phyloP scores from a whole-genome alignment of 2,329 filamentous ascomycete genomes.

The Dactylellina drechsleri region DNA sequence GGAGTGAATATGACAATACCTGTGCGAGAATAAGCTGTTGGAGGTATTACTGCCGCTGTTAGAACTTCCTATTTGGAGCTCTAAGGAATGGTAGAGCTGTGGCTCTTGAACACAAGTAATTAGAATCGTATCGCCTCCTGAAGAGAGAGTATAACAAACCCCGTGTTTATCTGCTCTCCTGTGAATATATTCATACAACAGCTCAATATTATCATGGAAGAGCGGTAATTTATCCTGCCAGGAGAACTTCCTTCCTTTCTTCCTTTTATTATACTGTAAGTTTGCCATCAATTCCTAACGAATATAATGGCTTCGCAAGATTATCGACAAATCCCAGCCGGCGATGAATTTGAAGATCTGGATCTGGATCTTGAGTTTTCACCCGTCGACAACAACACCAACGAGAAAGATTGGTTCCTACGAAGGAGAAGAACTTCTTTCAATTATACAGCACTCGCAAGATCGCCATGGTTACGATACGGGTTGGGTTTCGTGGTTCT shows the following conservation, averaged over 20 bases:
- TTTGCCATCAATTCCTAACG: neutral
- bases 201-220: too few species aligned
- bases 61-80: too few species aligned
- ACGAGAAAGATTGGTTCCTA: slow-evolving; percentile 13
- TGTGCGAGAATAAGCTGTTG: too few species aligned
- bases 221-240: too few species aligned
- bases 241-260: too few species aligned
- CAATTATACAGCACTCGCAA: neutral
- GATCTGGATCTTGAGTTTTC: slow-evolving; percentile 7
- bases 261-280: neutral
- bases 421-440: neutral
- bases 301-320: slow-evolving; percentile 1
- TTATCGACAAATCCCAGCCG: neutral
- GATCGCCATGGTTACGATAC: neutral
- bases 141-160: too few species aligned
- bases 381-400: neutral
- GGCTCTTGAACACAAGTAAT: too few species aligned
- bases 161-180: too few species aligned
- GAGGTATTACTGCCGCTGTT: too few species aligned
- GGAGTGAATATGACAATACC: neutral
- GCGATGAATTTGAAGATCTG: slow-evolving; percentile 23
- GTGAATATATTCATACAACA: too few species aligned
- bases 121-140: too few species aligned
- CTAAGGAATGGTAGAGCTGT: too few species aligned
- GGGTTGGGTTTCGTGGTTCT: neutral